Conservation (phyloP, 2,329 filamentous ascomycete genomes). For the Ceratocystiopsis sp. region DNA sequence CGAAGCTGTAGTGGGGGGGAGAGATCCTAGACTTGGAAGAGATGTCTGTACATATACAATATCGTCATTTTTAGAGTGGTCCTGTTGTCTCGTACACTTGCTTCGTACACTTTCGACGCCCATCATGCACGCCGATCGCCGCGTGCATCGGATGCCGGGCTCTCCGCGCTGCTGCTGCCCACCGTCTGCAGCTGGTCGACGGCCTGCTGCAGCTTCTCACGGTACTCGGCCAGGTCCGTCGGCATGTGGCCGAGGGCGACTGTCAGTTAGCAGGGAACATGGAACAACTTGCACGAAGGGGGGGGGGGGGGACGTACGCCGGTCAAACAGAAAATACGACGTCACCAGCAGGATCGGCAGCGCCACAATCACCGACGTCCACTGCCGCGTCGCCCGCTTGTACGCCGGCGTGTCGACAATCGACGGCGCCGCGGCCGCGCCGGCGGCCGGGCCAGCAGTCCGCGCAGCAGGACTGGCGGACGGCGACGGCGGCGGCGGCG, state of each 20-base stretch:
- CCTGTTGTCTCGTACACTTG: too few relatives aligned
- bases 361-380: conserved; percentile 30
- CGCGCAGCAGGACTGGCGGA: background rate
- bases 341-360: conserved; percentile 37
- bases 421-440: conserved; percentile 5
- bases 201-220: conserved; percentile 6
- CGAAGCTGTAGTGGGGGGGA: conserved; percentile 1
- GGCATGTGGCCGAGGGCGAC: conserved; percentile 9
- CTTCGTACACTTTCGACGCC: too few relatives aligned
- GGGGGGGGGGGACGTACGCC: conserved; percentile 20
- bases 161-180: background rate
- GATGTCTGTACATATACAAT: background rate
- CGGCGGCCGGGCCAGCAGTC: background rate
- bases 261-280: background rate
- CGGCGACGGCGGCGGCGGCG: conserved; percentile 1
- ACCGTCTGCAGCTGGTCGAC: conserved; percentile 2
- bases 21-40: background rate
- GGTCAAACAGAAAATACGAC: conserved; percentile 35
- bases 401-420: conserved; percentile 24
- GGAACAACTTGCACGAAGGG: background rate
- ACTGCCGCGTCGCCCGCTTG: conserved; percentile 26
- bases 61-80: too few relatives aligned
- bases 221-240: conserved; percentile 7
- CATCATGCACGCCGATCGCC: too few relatives aligned
- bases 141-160: too few relatives aligned